Base-by-base conservation (phyloP, 108 stramenopile species). In the Pseudonitzschia multistriata region DNA sequence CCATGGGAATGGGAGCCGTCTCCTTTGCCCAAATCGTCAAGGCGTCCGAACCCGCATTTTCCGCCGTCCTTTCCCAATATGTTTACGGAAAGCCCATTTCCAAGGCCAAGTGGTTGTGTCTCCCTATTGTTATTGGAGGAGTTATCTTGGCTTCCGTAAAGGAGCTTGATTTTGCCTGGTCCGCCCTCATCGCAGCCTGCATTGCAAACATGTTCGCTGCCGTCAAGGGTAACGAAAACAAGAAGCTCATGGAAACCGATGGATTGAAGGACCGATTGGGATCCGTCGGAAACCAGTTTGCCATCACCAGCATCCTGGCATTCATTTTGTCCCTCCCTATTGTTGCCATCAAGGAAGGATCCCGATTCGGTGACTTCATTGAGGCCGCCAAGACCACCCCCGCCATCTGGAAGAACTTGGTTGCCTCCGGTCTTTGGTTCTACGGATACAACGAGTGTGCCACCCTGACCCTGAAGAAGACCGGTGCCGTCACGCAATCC, bases 371-470 rank as follows among this genome's bases (percentile, higher is more conserved):
- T 15, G 86, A 94, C 68, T 96, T 96, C 74, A 69, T 74, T 3
- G 80, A 92, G 49, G 50, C 90, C 22, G 85, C 74, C 70, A 90
- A 94, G 84, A 93, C 90, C 24, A 90, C 86, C 37, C 81, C 88
- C 45, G 83, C 80, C 59, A 77, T 96, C 48, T 88, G 79, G 77
- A 68, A 77, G 49, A 94, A 96, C 84, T 63, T 96, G 52, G 78
- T 95, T 65, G 88, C 88, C 3, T 93, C 90, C n/a, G 96, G 92
- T 62, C 79, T 96, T 69, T 92, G 87, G 87, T 96, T 96, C 74
- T 97, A 97, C 73, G 91, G 90, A 76, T 97, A 97, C 89, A 97
- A 97, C 74, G 96, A 97, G 72, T 74, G 93, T 55, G 88, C 96
- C 62, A 95, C 93, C 67, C 89, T 97, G 91, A 95, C 96, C 33